Evolutionary conservation across 305 asterid species (phyloP).

Genomic region (Fraxinus xanthoxyloides): DNA sequence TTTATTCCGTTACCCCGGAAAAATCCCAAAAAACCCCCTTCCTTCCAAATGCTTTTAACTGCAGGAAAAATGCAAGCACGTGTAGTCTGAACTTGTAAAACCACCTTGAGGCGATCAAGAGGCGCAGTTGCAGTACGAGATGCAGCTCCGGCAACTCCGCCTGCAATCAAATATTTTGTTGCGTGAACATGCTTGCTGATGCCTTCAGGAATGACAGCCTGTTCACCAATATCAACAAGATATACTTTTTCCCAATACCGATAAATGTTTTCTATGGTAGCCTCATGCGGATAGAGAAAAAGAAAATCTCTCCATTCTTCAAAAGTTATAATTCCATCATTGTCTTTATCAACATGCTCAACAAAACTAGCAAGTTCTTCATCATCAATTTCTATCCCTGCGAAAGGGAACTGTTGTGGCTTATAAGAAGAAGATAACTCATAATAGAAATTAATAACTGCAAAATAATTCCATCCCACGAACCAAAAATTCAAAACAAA

Average conservation of each 20-base stretch:
- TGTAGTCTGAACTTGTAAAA: conserved; percentile 84
- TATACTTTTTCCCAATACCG: conserved; percentile 87
- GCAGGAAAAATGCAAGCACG: conserved; percentile 66
- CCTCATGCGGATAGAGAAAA: conserved; percentile 93
- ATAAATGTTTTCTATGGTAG: conserved; percentile 86
- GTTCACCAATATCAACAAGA: conserved; percentile 94
- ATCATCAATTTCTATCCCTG: conserved; percentile 93
- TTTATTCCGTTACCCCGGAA: conserved; percentile 92
- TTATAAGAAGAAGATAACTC: conserved; percentile 55
- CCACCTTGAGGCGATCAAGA: conserved; percentile 88
- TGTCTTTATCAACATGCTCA: conserved; percentile 93
- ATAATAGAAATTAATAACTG: conserved; percentile 11
- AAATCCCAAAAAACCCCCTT: conserved; percentile 66
- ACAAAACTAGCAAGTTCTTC: conserved; percentile 96
- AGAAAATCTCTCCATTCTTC: conserved; percentile 99
- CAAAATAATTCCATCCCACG: neutral
- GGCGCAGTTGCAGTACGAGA: conserved; percentile 98
- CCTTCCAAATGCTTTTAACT: conserved; percentile 63
- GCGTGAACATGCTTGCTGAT: conserved; percentile 86
- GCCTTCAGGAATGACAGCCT: conserved; percentile 92
- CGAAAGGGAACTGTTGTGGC: conserved; percentile 64
- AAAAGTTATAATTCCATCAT: conserved; percentile 88
- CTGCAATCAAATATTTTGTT: conserved; percentile 79
- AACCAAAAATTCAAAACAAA: neutral
- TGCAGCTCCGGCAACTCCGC: conserved; percentile 96